Conservation (phyloP, 2,329 filamentous ascomycete genomes). For the Fusarium musae region DNA sequence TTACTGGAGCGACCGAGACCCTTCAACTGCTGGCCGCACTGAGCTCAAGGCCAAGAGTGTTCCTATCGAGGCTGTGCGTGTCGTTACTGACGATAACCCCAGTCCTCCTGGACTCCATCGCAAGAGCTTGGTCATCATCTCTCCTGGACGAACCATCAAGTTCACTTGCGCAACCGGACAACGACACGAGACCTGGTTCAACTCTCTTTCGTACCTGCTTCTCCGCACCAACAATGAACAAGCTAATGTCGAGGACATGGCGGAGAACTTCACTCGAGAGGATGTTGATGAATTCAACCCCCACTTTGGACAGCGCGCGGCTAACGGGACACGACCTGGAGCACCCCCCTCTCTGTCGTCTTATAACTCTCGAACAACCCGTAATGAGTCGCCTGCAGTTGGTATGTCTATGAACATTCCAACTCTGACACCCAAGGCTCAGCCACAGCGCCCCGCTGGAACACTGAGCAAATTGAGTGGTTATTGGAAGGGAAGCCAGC, state of each 20-base stretch:
- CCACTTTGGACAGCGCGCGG: conserved; percentile 54
- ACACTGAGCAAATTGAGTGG: conserved; percentile 70
- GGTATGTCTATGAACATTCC: conserved; percentile 64
- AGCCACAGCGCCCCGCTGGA: conserved; percentile 52
- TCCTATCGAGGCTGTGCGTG: conserved; percentile 89
- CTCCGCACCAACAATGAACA: conserved; percentile 77
- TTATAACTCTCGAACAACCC: conserved; percentile 78
- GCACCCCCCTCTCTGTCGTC: conserved; percentile 78
- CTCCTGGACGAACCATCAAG: conserved; percentile 88
- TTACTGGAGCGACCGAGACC: conserved; percentile 96
- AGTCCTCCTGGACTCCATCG: conserved; percentile 94
- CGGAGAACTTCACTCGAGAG: conserved; percentile 67
- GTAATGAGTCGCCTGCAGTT: conserved; percentile 70
- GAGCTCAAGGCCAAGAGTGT: conserved; percentile 89
- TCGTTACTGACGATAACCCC: conserved; percentile 93
- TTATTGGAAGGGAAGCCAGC: conserved; percentile 64
- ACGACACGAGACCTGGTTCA: conserved; percentile 98
- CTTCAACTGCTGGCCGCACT: conserved; percentile 78
- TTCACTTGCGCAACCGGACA: conserved; percentile 95
- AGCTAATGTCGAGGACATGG: conserved; percentile 68
- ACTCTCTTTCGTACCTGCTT: conserved; percentile 91
- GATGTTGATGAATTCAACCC: conserved; percentile 87
- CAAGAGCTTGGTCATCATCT: conserved; percentile 91
- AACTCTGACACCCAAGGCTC: conserved; percentile 64
- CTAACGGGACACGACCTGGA: conserved; percentile 58